Percentiles rank a stretch among this genome's conserved stretches.
Conservation (phyloP, 2,329 filamentous ascomycete species). For the Teratosphaeria zuluensis region DNA sequence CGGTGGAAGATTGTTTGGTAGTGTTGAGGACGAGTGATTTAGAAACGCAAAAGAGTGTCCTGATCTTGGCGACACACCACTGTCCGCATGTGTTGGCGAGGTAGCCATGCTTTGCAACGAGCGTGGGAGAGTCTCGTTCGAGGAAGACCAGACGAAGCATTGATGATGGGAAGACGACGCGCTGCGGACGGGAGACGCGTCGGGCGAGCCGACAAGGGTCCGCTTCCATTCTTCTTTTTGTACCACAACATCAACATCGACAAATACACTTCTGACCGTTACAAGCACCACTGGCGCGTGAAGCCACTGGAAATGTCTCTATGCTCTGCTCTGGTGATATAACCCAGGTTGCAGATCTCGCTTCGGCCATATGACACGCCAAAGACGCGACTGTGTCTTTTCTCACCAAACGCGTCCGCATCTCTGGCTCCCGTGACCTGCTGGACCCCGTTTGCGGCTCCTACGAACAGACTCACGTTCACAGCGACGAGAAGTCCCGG, state of each 20-base stretch:
- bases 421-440: neutral
- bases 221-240: neutral
- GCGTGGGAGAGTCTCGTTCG: neutral
- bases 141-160: neutral
- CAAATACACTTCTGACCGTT: neutral
- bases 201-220: neutral
- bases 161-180: neutral
- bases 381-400: neutral
- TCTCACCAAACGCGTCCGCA: neutral
- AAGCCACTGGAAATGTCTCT: neutral
- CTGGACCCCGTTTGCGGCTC: neutral
- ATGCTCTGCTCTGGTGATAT: neutral
- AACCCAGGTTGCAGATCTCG: neutral
- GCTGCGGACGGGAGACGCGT: neutral
- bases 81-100: neutral
- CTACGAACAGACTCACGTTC: neutral
- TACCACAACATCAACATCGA: neutral
- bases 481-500: neutral
- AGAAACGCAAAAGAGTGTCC: conserved; percentile 40
- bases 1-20: conserved; percentile 44
- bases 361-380: neutral
- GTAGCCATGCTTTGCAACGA: neutral
- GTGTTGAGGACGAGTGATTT: conserved; percentile 49
- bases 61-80: neutral
- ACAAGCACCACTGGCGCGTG: neutral